phyloP scores from a whole-genome alignment of 2,329 filamentous ascomycete genomes.

The Aspergillus pseudoterreus region DNA sequence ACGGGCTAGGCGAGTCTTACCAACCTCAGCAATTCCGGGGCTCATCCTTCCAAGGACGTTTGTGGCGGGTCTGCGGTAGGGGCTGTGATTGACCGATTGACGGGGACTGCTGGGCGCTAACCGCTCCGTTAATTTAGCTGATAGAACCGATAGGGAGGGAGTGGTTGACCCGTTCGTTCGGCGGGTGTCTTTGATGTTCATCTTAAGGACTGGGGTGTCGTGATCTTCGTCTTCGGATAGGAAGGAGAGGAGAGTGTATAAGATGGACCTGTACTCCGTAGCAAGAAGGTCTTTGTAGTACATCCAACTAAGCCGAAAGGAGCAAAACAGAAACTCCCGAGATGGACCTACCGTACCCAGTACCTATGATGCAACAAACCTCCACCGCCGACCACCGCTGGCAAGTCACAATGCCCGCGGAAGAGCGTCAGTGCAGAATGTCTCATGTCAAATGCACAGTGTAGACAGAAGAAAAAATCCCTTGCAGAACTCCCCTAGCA shows the following conservation, averaged over 20 bases:
- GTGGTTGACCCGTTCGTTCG: no score
- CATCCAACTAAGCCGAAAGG: no score
- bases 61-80: background rate
- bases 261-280: no score
- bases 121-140: background rate
- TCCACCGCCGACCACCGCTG: no score
- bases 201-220: no score
- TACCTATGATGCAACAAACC: no score
- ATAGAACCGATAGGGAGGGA: background rate
- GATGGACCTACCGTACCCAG: background rate
- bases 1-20: slow-evolving; percentile 1
- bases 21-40: slow-evolving; percentile 3
- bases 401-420: no score
- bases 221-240: no score
- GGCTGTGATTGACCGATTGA: background rate
- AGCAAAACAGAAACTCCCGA: background rate
- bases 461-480: background rate
- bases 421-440: background rate
- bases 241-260: no score
- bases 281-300: no score
- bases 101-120: background rate
- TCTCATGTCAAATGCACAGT: background rate
- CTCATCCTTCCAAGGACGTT: slow-evolving; percentile 2
- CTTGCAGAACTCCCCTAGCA: background rate
- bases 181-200: no score